These are phyloP conservation scores for Triticum turgidum DNA, from an alignment of 176 grass and related monocot species.

Conservation along the genomic window DNA sequence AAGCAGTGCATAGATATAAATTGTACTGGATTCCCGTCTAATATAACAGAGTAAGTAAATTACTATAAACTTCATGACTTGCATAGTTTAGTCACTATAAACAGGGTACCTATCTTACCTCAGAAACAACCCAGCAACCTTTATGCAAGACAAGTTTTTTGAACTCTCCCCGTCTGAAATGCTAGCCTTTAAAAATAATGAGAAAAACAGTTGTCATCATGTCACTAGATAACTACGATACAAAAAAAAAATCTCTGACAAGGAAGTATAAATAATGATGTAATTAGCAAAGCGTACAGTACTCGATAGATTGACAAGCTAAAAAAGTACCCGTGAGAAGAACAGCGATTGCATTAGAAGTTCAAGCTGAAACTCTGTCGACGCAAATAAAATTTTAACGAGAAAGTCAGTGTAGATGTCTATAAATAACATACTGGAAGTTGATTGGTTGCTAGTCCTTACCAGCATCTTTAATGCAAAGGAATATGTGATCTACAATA, in stretches of 20 bases:
- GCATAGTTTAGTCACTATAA: conserved; percentile 5
- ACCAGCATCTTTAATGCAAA: conserved; percentile 99
- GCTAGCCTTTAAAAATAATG: conserved; percentile 67
- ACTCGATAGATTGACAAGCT: not conserved
- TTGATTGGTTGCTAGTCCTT: conserved; percentile 27
- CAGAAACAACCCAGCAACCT: conserved; percentile 83
- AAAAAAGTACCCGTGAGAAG: conserved; percentile 83
- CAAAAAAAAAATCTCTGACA: not conserved
- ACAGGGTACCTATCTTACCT: conserved; percentile 58
- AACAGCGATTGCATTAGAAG: conserved; percentile 96
- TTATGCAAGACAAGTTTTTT: conserved; percentile 89
- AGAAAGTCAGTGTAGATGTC: conserved; percentile 40
- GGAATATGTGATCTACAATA: conserved; percentile 97
- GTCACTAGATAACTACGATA: not conserved
- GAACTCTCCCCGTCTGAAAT: conserved; percentile 73
- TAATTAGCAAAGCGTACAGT: conserved; percentile 1
- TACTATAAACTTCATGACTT: conserved; percentile 3
- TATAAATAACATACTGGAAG: conserved; percentile 1
- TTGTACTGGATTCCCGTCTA: not conserved
- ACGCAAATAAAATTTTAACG: conserved; percentile 33
- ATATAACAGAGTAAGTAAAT: conserved; percentile 19
- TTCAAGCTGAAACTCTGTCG: conserved; percentile 97
- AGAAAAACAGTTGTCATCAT: conserved; percentile 23
- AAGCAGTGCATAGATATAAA: conserved; percentile 24
- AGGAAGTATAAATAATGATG: conserved; percentile 26